Evolutionary conservation across 2,329 filamentous ascomycete genomes (phyloP).

Genomic region (Ascochyta lentis): DNA sequence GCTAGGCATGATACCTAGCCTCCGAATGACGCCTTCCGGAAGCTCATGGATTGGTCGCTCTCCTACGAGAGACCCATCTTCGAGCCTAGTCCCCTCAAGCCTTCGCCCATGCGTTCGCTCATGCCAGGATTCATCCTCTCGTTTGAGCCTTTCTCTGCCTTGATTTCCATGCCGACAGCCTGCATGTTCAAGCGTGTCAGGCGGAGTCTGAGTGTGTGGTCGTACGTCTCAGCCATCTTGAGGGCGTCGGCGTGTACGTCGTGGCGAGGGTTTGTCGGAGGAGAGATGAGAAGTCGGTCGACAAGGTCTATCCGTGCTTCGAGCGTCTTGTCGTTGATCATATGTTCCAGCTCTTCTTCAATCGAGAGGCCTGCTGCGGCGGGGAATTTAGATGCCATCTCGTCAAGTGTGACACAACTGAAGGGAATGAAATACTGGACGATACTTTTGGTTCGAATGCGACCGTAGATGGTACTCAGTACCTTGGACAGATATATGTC

Average conservation of each 20-base stretch:
- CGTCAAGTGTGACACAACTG: conserved; percentile 81
- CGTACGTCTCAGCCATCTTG: conserved; percentile 72
- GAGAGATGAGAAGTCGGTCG: conserved; percentile 77
- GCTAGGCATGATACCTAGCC: not conserved
- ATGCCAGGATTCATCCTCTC: conserved; percentile 23
- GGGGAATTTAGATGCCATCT: conserved; percentile 78
- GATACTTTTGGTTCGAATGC: conserved; percentile 89
- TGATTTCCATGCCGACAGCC: conserved; percentile 76
- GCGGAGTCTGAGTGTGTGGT: conserved; percentile 76
- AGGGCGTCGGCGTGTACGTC: conserved; percentile 75
- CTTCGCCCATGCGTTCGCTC: conserved; percentile 33
- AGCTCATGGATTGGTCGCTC: not conserved
- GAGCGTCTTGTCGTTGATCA: conserved; percentile 77
- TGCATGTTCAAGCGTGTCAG: conserved; percentile 79
- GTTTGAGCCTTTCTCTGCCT: conserved; percentile 29
- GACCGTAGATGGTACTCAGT: conserved; percentile 71
- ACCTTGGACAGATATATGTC: conserved; percentile 85
- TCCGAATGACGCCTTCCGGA: not conserved
- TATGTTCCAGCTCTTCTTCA: conserved; percentile 74
- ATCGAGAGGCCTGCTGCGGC: conserved; percentile 59
- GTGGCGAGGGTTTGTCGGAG: conserved; percentile 69
- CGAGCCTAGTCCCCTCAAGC: conserved; percentile 36
- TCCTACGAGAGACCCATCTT: conserved; percentile 41
- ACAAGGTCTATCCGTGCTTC: conserved; percentile 85
- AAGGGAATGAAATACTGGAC: conserved; percentile 92